Percentiles rank a stretch among this genome's conserved stretches.
Conservation (phyloP, 2,329 filamentous ascomycete species). For the Aquanectria penicillioides region DNA sequence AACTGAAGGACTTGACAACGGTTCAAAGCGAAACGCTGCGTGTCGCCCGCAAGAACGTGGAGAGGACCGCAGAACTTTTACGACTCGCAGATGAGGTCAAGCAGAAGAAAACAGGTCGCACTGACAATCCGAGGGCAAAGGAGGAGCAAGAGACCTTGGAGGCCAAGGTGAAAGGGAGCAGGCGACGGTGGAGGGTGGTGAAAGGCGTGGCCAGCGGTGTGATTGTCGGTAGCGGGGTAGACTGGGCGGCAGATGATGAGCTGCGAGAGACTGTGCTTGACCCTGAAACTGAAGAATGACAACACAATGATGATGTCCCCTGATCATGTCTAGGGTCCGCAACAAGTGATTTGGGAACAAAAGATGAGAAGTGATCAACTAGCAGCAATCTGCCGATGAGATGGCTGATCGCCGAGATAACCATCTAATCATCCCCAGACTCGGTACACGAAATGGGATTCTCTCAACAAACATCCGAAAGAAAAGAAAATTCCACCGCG, state of each 20-base stretch:
- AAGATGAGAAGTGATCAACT: conserved; percentile 1
- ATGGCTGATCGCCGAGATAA: not conserved
- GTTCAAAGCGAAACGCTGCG: conserved; percentile 68
- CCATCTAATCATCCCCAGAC: not conserved
- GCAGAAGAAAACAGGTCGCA: conserved; percentile 62
- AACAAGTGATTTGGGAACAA: not conserved
- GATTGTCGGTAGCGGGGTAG: conserved; percentile 82
- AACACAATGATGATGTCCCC: conserved; percentile 12
- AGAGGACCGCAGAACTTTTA: conserved; percentile 70
- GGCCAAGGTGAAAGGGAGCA: conserved; percentile 67
- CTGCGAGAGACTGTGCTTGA: conserved; percentile 79
- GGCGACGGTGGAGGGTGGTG: conserved; percentile 76
- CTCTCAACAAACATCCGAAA: not conserved
- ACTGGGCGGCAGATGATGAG: conserved; percentile 78
- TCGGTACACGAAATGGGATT: conserved; percentile 1
- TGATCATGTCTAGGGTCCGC: not conserved
- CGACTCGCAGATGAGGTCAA: conserved; percentile 68
- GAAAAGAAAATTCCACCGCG: conserved; percentile 6
- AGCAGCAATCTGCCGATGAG: conserved; percentile 3
- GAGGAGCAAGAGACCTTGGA: conserved; percentile 69
- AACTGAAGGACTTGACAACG: conserved; percentile 62
- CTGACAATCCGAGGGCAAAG: conserved; percentile 61
- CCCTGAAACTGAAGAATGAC: conserved; percentile 58
- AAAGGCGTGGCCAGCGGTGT: conserved; percentile 83
- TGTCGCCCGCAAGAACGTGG: conserved; percentile 68